Conservation (phyloP, 2,329 filamentous ascomycete species). For the Ceratocystis diversiconidia region DNA sequence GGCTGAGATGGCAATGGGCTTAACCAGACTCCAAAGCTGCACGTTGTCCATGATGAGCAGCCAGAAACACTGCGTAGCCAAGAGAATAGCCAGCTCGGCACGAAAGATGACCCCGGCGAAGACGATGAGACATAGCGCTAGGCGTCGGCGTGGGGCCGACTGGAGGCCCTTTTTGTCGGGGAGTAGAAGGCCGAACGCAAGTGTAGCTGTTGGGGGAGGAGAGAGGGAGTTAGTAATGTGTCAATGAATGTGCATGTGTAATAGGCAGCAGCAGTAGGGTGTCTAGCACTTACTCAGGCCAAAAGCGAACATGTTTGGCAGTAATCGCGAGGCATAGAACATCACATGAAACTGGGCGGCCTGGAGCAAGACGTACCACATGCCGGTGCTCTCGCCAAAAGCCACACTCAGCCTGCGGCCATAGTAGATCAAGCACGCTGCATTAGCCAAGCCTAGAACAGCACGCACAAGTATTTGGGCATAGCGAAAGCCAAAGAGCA, state of each 20-base stretch:
- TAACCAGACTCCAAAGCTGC: constrained; percentile 43
- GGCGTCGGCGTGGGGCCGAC: constrained; percentile 35
- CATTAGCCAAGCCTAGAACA: constrained; percentile 67
- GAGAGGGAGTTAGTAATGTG: background rate
- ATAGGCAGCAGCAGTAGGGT: background rate
- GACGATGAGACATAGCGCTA: constrained; percentile 62
- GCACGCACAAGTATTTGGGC: constrained; percentile 53
- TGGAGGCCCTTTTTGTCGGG: constrained; percentile 23
- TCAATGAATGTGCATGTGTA: background rate
- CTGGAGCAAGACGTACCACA: constrained; percentile 71
- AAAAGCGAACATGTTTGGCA: constrained; percentile 97
- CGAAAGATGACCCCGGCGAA: constrained; percentile 74
- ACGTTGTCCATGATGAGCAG: constrained; percentile 44
- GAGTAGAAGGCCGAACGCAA: constrained; percentile 42
- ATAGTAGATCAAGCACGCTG: constrained; percentile 52
- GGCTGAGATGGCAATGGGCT: constrained; percentile 51
- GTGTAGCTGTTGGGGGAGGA: constrained; percentile 39
- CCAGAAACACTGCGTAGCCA: constrained; percentile 51
- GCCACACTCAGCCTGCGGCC: constrained; percentile 46
- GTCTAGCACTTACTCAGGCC: constrained; percentile 49
- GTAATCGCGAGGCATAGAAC: constrained; percentile 79
- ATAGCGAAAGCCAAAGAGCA: constrained; percentile 42
- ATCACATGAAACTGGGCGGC: constrained; percentile 80
- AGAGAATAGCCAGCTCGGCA: constrained; percentile 71
- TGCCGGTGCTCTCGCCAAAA: constrained; percentile 53